Conservation (phyloP, 2,329 filamentous ascomycete genomes). For the Fusarium sp. region DNA sequence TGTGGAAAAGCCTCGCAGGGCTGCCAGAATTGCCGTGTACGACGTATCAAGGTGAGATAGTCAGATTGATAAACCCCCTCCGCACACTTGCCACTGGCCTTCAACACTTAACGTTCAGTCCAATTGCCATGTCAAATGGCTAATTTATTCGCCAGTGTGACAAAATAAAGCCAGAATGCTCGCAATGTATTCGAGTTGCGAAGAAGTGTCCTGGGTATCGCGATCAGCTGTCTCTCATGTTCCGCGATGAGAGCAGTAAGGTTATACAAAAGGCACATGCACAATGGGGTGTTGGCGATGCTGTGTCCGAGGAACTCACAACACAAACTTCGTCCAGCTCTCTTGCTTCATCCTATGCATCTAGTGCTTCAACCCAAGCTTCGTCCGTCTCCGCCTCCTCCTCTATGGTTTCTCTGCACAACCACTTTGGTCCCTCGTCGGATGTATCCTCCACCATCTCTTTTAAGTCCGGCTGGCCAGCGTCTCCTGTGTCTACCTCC, state of each 20-base stretch:
- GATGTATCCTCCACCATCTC: conserved; percentile 38
- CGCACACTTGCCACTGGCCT: neutral
- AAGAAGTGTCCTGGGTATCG: conserved; percentile 74
- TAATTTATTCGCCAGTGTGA: conserved; percentile 62
- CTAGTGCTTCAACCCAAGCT: conserved; percentile 35
- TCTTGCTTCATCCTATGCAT: conserved; percentile 38
- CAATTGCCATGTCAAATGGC: conserved; percentile 20
- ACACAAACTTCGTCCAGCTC: conserved; percentile 46
- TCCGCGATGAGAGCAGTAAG: conserved; percentile 74
- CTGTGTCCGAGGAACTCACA: conserved; percentile 29
- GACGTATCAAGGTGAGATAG: conserved; percentile 66
- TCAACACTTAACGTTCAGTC: neutral
- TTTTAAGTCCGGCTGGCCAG: conserved; percentile 37
- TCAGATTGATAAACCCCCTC: conserved; percentile 16
- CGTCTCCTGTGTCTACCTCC: conserved; percentile 32
- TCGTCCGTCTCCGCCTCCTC: conserved; percentile 29
- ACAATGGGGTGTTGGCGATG: conserved; percentile 59
- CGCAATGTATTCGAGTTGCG: conserved; percentile 71
- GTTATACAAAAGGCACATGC: conserved; percentile 71
- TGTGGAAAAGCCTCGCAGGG: conserved; percentile 69
- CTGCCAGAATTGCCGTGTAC: conserved; percentile 66
- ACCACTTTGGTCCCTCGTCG: conserved; percentile 20
- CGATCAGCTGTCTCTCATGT: conserved; percentile 74
- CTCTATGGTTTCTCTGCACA: conserved; percentile 28
- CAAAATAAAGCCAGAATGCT: conserved; percentile 70